A percentile compares a stretch with the other conserved stretches of the same genome.
phyloP scores from a whole-genome alignment of 441 rosid species.

The Viola pubescens region DNA sequence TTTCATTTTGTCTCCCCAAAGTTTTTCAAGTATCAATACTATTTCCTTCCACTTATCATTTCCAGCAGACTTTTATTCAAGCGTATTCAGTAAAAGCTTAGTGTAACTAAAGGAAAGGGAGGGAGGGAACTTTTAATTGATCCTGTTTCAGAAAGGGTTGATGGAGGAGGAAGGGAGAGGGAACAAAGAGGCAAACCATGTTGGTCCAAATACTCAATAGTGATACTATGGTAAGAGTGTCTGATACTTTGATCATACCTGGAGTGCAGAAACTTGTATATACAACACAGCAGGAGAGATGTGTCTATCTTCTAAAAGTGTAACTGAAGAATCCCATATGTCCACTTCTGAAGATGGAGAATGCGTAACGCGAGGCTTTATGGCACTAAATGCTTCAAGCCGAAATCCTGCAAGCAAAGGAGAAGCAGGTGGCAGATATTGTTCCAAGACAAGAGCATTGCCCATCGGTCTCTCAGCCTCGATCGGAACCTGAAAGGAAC shows the following conservation, averaged over 20 bases:
- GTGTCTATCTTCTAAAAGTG: conserved; percentile 64
- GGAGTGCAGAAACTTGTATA: conserved; percentile 74
- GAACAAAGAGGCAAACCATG: neutral
- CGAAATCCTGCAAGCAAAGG: conserved; percentile 78
- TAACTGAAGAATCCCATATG: conserved; percentile 48
- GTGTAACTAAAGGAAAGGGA: neutral
- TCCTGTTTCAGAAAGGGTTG: neutral
- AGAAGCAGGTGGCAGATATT: conserved; percentile 63
- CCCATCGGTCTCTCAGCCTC: conserved; percentile 66
- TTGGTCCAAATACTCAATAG: neutral
- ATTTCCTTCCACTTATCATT: too few species aligned
- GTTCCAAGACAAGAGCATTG: conserved; percentile 67
- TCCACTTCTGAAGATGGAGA: conserved; percentile 63
- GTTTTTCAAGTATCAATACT: too few species aligned
- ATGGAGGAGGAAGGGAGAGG: too few species aligned
- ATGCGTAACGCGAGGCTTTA: conserved; percentile 71
- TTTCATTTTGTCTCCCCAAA: too few species aligned
- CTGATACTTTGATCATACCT: conserved; percentile 36
- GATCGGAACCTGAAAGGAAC: conserved; percentile 52
- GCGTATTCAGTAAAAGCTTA: too few species aligned
- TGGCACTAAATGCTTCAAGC: conserved; percentile 69
- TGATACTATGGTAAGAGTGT: neutral
- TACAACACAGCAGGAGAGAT: conserved; percentile 69
- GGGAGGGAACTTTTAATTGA: neutral
- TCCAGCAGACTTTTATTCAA: too few species aligned